Percentiles rank a stretch among this genome's conserved stretches.
Evolutionary conservation across 1,284 basidiomycete species (phyloP).

Genomic region (Cryptococcus floricola): DNA sequence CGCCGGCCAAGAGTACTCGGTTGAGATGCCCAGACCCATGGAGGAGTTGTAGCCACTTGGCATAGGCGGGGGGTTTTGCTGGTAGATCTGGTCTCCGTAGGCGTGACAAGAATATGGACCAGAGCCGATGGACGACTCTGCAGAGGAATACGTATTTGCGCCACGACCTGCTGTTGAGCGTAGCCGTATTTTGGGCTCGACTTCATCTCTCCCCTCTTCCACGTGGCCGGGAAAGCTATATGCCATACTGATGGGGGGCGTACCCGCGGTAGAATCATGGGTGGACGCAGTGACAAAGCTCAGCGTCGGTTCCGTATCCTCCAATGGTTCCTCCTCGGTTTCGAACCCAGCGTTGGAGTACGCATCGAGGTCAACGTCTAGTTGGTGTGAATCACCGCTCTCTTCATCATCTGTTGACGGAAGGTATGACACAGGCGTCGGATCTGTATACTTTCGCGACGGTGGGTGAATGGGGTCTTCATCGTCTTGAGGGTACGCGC

Average conservation of each 20-base stretch:
- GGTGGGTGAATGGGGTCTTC: conserved; percentile 25
- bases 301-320: conserved; percentile 37
- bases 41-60: conserved; percentile 14
- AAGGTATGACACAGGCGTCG: conserved; percentile 20
- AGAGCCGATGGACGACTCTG: conserved; percentile 43
- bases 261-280: conserved; percentile 37
- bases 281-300: conserved; percentile 47
- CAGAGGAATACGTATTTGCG: conserved; percentile 41
- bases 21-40: conserved; percentile 28
- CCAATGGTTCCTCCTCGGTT: conserved; percentile 19
- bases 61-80: conserved; percentile 32
- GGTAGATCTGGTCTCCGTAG: conserved; percentile 28
- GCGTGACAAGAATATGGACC: conserved; percentile 40
- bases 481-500: conserved; percentile 25
- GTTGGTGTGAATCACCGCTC: conserved; percentile 5
- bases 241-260: conserved; percentile 31
- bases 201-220: conserved; percentile 21
- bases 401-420: background rate
- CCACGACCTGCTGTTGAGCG: conserved; percentile 32
- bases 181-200: conserved; percentile 33
- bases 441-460: conserved; percentile 42
- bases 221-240: conserved; percentile 29
- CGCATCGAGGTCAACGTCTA: conserved; percentile 42
- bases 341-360: conserved; percentile 37
- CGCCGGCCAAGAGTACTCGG: conserved; percentile 8